These are phyloP conservation scores for Daldinia decipiens DNA, from an alignment of 495 filamentous ascomycete species.

Conservation along the genomic window DNA sequence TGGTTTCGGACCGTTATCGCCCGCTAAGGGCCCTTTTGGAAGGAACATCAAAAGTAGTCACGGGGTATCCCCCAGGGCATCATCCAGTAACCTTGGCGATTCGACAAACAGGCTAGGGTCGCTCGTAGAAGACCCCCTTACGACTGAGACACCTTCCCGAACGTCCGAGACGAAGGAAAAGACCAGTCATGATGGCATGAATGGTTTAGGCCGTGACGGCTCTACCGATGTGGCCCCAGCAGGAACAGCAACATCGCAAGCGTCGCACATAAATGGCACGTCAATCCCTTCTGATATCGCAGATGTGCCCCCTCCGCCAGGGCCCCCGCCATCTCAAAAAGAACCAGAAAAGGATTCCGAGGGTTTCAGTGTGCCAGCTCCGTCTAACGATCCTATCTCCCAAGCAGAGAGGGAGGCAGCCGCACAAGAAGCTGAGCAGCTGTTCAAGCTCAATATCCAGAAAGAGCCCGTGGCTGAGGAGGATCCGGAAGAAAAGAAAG, in stretches of 20 bases:
- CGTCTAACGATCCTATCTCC: slow-evolving; percentile 80
- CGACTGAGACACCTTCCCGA: slow-evolving; percentile 42
- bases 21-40: slow-evolving; percentile 63
- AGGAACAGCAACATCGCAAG: slow-evolving; percentile 41
- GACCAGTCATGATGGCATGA: slow-evolving; percentile 56
- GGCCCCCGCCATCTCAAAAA: slow-evolving; percentile 58
- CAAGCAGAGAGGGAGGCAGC: slow-evolving; percentile 83
- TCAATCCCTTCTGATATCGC: slow-evolving; percentile 50
- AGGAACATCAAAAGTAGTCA: slow-evolving; percentile 62
- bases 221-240: slow-evolving; percentile 44
- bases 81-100: slow-evolving; percentile 65
- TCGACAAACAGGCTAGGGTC: slow-evolving; percentile 62
- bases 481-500: slow-evolving; percentile 81
- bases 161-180: slow-evolving; percentile 49
- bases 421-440: slow-evolving; percentile 69
- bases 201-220: slow-evolving; percentile 50
- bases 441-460: slow-evolving; percentile 91
- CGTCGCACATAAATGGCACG: slow-evolving; percentile 54
- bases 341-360: slow-evolving; percentile 65
- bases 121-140: slow-evolving; percentile 59
- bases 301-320: slow-evolving; percentile 59
- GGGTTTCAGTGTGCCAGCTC: slow-evolving; percentile 74
- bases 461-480: slow-evolving; percentile 95
- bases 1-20: slow-evolving; percentile 59
- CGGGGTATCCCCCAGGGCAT: slow-evolving; percentile 61